Base-by-base conservation (phyloP, 352 stramenopile species). In the Saprolegnia diclina region DNA sequence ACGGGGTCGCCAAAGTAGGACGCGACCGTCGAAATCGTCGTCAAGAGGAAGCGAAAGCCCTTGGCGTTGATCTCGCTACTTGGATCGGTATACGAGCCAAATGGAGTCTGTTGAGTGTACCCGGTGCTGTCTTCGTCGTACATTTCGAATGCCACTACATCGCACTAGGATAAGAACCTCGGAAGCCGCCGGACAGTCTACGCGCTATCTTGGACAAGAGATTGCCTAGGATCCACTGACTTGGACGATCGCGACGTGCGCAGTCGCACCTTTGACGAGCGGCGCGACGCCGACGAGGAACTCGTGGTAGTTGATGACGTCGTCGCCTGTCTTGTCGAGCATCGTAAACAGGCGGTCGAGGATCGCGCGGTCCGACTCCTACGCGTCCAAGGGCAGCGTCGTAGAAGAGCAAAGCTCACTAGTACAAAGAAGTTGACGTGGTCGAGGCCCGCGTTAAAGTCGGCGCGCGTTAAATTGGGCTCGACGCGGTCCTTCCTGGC, bases 1-100 rank as follows among this genome's bases (percentile, higher is more conserved):
- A 72, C 21, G 5, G 76, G 80, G 54, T 90, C 81, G 14, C 82
- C 81, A 66, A 88, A 90, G 65, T 76, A 90, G 16, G 78, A 78
- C 32, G 78, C 78, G 13, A 79, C 61, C 0, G 74, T 73, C 19
- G 73, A 66, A 44, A 88, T 63, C 0, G 82, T 86, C 48, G 73
- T 80, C 5, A 89, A 29, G 0, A 82, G 56, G 44, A 88, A 89
- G 10, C 67, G 45, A n/a, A 88, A 50, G 14, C 74, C 64, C 37
- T 78, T 71, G 19, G 71, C 62, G 5, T 16, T 71, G 10, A 76
- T 22, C 16, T 66, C 37, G 9, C n/a, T 76, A 44, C 64, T 52
- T 38, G 22, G n/a, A n/a, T n/a, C n/a, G n/a, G n/a, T n/a, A n/a
- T n/a, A n/a, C n/a, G n/a, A n/a, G n/a, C n/a, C n/a, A n/a, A n/a